Conservation (phyloP, 2,329 filamentous ascomycete species). For the Fusarium palustre region DNA sequence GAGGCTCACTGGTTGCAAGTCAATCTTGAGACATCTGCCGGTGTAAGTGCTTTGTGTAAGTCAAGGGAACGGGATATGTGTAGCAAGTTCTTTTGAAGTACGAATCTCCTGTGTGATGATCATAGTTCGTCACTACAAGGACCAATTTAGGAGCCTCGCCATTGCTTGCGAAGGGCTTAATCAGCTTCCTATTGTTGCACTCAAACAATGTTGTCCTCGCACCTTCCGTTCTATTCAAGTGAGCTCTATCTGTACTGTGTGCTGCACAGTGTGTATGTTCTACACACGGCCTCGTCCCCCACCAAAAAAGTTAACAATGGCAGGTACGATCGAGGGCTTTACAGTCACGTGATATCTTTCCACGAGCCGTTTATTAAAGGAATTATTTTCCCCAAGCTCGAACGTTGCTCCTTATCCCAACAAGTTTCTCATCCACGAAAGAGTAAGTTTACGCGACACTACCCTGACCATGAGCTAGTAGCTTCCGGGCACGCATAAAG, state of each 20-base stretch:
- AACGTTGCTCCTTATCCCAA: constrained; percentile 57
- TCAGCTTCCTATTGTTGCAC: constrained; percentile 9
- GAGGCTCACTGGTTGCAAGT: constrained; percentile 1
- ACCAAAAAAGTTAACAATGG: neutral
- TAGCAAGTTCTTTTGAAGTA: constrained; percentile 9
- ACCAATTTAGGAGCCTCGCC: neutral
- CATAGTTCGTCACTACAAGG: neutral
- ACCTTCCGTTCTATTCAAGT: constrained; percentile 18
- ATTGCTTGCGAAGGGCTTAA: neutral
- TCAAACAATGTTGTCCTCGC: constrained; percentile 14
- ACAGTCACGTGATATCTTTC: neutral
- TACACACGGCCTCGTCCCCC: neutral
- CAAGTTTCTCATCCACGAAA: constrained; percentile 61
- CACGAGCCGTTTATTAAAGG: no score
- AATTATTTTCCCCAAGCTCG: constrained; percentile 6
- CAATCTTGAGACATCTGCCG: constrained; percentile 1
- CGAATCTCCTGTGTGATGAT: neutral
- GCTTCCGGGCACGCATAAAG: constrained; percentile 21
- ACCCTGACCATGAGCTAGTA: constrained; percentile 17
- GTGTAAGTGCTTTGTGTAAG: constrained; percentile 40
- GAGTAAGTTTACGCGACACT: constrained; percentile 48
- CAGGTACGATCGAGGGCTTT: constrained; percentile 15
- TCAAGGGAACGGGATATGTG: neutral
- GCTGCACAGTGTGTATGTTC: rapidly evolving
- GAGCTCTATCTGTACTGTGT: neutral